phyloP scores from a whole-genome alignment of 2,329 filamentous ascomycete genomes.

The Xylaria sp. region DNA sequence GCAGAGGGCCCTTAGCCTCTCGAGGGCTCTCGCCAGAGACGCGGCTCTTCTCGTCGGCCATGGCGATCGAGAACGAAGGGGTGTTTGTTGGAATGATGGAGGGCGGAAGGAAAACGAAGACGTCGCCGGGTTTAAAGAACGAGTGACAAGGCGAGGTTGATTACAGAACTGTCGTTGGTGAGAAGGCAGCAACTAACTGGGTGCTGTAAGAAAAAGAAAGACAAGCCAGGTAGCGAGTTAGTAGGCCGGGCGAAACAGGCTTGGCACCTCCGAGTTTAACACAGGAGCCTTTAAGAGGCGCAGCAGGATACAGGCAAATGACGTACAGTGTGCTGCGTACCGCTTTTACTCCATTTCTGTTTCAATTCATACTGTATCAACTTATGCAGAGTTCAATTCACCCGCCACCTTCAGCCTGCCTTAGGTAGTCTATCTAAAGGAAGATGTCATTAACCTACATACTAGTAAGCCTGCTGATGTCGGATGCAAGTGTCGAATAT shows the following conservation, averaged over 20 bases:
- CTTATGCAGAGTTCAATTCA: neutral
- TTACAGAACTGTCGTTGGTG: slow-evolving; percentile 21
- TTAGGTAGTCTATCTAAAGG: neutral
- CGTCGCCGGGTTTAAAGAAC: slow-evolving; percentile 25
- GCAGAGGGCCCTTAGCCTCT: slow-evolving; percentile 67
- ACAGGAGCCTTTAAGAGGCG: slow-evolving; percentile 19
- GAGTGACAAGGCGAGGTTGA: slow-evolving; percentile 34
- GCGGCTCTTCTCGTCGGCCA: slow-evolving; percentile 83
- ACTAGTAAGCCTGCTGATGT: neutral
- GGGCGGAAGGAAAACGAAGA: slow-evolving; percentile 23
- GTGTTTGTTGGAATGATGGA: slow-evolving; percentile 19
- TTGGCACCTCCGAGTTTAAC: neutral
- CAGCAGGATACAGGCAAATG: neutral
- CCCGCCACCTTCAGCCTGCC: neutral
- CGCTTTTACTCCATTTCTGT: neutral
- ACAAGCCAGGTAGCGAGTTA: slow-evolving; percentile 3
- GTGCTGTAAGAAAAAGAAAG: slow-evolving; percentile 9
- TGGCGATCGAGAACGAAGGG: slow-evolving; percentile 47
- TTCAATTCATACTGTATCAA: neutral
- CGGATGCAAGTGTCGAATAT: neutral
- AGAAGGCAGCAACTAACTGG: neutral
- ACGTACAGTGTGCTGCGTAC: neutral
- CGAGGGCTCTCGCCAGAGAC: slow-evolving; percentile 80
- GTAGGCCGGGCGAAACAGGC: slow-evolving; percentile 3
- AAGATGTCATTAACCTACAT: neutral